Percentiles rank a stretch among this genome's conserved stretches.
phyloP scores from a whole-genome alignment of 2,329 filamentous ascomycete species.

The Aspergillus ustus region DNA sequence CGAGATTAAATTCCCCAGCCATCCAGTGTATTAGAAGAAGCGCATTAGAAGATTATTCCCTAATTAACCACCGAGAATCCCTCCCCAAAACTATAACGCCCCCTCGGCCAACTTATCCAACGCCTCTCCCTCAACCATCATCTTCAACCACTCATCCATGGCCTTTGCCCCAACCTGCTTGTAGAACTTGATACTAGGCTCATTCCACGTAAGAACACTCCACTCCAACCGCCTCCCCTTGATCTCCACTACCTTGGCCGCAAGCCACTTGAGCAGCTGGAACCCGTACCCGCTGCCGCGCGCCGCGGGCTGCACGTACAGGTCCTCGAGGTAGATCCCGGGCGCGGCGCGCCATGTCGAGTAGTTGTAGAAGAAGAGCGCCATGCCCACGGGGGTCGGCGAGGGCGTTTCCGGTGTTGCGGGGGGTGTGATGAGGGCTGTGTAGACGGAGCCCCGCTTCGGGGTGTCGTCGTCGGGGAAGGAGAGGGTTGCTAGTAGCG shows the following conservation, averaged over 20 bases:
- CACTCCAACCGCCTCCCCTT: slow-evolving; percentile 81
- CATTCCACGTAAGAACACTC: slow-evolving; percentile 91
- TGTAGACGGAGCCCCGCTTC: slow-evolving; percentile 69
- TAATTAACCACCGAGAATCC: neutral
- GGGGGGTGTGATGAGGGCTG: slow-evolving; percentile 67
- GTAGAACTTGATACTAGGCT: slow-evolving; percentile 88
- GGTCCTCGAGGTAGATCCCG: slow-evolving; percentile 90
- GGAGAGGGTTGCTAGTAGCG: slow-evolving; percentile 74
- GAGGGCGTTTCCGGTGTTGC: slow-evolving; percentile 46
- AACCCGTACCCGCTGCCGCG: slow-evolving; percentile 81
- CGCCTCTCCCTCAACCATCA: slow-evolving; percentile 54
- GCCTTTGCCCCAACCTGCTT: slow-evolving; percentile 50
- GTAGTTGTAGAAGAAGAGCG: slow-evolving; percentile 94
- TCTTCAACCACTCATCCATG: slow-evolving; percentile 56
- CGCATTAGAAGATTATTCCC: neutral
- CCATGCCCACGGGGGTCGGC: slow-evolving; percentile 69
- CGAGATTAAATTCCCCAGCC: neutral
- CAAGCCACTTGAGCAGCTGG: slow-evolving; percentile 73
- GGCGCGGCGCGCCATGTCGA: slow-evolving; percentile 87
- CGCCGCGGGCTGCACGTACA: slow-evolving; percentile 76
- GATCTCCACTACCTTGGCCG: slow-evolving; percentile 75
- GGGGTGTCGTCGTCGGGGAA: slow-evolving; percentile 65
- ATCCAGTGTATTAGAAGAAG: neutral
- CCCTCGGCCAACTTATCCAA: slow-evolving; percentile 47
- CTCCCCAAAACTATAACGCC: neutral